phyloP scores from a whole-genome alignment of 1,284 basidiomycete genomes.

The Tetrapyrgos nigripes region DNA sequence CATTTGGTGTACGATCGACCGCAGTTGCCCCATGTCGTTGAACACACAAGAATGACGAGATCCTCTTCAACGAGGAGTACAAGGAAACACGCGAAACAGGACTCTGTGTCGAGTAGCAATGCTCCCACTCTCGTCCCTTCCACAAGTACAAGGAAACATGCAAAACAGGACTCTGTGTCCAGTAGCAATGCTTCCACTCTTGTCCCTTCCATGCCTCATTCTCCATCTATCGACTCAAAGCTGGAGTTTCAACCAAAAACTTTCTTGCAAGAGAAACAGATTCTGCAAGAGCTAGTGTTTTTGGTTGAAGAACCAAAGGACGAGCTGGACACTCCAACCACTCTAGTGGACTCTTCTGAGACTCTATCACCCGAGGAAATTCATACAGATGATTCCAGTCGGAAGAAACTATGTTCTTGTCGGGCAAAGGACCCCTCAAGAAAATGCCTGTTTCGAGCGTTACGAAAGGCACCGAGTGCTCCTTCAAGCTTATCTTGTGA shows the following conservation, averaged over 20 bases:
- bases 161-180: too few species aligned
- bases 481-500: conserved; percentile 5
- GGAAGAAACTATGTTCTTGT: neutral
- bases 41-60: neutral
- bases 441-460: neutral
- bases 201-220: neutral
- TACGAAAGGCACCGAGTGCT: conserved; percentile 13
- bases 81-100: too few species aligned
- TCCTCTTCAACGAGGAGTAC: neutral
- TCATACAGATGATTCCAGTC: neutral
- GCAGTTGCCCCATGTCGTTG: neutral
- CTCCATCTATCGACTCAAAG: neutral
- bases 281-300: too few species aligned
- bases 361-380: conserved; percentile 5
- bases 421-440: neutral
- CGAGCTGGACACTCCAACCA: neutral
- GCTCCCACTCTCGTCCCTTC: neutral
- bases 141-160: too few species aligned
- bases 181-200: neutral
- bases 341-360: conserved; percentile 9
- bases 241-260: neutral
- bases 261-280: neutral
- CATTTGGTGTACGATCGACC: neutral
- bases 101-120: neutral
- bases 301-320: neutral